These are phyloP conservation scores for Eucalyptus caleyi DNA, from an alignment of 345 rosid species.

Conservation along the genomic window DNA sequence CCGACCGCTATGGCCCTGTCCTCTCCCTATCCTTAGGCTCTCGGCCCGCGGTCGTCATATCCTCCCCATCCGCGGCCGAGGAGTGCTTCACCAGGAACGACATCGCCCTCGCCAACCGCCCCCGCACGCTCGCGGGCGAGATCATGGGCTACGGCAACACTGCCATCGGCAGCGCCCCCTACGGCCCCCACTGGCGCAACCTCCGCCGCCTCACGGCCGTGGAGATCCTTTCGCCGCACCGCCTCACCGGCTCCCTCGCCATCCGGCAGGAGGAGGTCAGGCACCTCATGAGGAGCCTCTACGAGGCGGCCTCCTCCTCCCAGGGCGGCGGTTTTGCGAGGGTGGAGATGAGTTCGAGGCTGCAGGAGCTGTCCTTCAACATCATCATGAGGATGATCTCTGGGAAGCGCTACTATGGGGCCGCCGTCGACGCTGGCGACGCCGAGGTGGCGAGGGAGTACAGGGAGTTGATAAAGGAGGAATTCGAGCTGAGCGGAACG, in stretches of 20 bases:
- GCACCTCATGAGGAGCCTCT: neutral
- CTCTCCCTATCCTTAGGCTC: slow-evolving; percentile 14
- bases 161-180: slow-evolving; percentile 6
- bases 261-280: slow-evolving; percentile 8
- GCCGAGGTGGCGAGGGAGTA: no score
- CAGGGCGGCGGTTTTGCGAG: neutral
- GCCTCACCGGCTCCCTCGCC: neutral
- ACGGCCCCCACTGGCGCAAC: slow-evolving; percentile 30
- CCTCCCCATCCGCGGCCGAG: slow-evolving; percentile 21
- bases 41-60: slow-evolving; percentile 13
- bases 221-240: slow-evolving; percentile 8
- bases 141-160: slow-evolving; percentile 14
- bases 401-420: no score
- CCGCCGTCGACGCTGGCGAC: no score
- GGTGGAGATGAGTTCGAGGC: neutral
- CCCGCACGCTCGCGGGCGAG: slow-evolving; percentile 5
- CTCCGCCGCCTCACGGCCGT: slow-evolving; percentile 13
- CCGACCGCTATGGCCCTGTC: slow-evolving; percentile 16
- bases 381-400: slow-evolving; percentile 36
- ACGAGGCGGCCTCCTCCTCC: neutral
- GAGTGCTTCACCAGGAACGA: slow-evolving; percentile 31
- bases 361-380: slow-evolving; percentile 29
- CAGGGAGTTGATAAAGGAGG: no score
- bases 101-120: slow-evolving; percentile 22
- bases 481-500: slow-evolving; percentile 2